Evolutionary conservation across 176 grass and related monocot species (phyloP), one percentile per base, ranked within the genome.

Genomic region (Chloris gayana): DNA sequence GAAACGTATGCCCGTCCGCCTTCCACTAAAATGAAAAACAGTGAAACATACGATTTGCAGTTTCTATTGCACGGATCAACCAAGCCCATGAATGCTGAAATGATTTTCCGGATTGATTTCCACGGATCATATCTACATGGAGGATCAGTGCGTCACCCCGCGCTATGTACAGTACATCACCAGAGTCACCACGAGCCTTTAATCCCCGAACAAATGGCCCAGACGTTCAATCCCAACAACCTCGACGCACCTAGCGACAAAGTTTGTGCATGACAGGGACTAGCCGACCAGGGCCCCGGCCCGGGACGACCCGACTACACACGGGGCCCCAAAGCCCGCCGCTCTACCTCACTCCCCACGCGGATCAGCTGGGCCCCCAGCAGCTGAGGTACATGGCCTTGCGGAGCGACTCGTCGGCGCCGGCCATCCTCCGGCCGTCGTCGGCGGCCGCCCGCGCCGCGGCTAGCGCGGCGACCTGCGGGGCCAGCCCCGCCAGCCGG

Each of bases 341-440:
- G 3, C 2, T 15, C 45, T 47, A 3, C 2, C 45, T 47, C 45
- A 15, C 47, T 50, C 47, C 47, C 18, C 50, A 22, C 18, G 22
- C 50, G 54, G 54, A 31, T 76, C 27, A 97, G 83, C 89, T 97
- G 58, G 94, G 91, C 1, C 86, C 91, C 94, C 91, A 97, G 83
- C 91, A 97, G 74, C 84, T 93, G 70, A 97, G 35, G 75, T 89
- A 93, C 87, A 93, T 87, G 84, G 85, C 87, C 75, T 53, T 84
- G 76, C 91, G 87, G 60, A 93, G 87, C 76, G 91, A 93, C 73
- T 93, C 91, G 67, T 92, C 90, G 69, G 83, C 80, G 84, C 41
- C 79, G 69, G 90, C 86, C 78, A 58, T 73, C 83, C 70, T 83
- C 70, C 73, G 72, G 62, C 80, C 79, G 58, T 79, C 79, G 68